These are phyloP conservation scores for Fragaria vesca DNA, from an alignment of 306 rosid species.

Conservation along the genomic window DNA sequence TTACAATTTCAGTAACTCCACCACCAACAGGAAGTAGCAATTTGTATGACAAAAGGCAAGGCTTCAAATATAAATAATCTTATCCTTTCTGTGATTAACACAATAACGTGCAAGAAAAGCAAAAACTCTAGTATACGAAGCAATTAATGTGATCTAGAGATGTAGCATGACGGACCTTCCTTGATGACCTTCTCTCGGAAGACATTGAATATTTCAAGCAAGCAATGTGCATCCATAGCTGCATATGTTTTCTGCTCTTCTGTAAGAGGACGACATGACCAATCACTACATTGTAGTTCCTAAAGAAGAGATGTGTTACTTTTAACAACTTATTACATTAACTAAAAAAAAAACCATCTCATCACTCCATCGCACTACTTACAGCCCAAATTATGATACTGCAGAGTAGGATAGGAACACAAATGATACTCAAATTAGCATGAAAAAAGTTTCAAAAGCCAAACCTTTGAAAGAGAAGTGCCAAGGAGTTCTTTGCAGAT, in stretches of 20 bases:
- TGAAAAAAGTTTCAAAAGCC: constrained; percentile 19
- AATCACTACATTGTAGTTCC: constrained; percentile 99
- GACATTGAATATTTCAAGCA: constrained; percentile 73
- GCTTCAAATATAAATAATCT: not conserved
- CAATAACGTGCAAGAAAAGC: not conserved
- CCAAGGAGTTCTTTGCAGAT: constrained; percentile 74
- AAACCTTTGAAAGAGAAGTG: constrained; percentile 79
- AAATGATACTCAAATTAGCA: constrained; percentile 5
- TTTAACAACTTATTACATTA: constrained; percentile 32
- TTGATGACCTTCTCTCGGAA: constrained; percentile 56
- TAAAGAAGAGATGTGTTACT: constrained; percentile 46
- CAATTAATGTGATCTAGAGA: not conserved
- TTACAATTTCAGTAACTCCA: constrained; percentile 21
- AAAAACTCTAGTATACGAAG: not conserved
- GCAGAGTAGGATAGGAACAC: not conserved
- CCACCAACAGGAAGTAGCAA: constrained; percentile 10
- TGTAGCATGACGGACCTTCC: constrained; percentile 57
- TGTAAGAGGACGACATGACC: constrained; percentile 93
- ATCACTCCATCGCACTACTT: not conserved
- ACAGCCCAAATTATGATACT: not conserved
- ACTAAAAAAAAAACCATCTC: constrained; percentile 23
- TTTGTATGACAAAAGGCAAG: constrained; percentile 4
- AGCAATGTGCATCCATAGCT: constrained; percentile 93
- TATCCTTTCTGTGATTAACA: not conserved
- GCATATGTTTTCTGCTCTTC: constrained; percentile 86